Evolutionary conservation across 1,139 yeast species (phyloP), one percentile per base, ranked within the genome.

Genomic region (Pichia terricola): DNA sequence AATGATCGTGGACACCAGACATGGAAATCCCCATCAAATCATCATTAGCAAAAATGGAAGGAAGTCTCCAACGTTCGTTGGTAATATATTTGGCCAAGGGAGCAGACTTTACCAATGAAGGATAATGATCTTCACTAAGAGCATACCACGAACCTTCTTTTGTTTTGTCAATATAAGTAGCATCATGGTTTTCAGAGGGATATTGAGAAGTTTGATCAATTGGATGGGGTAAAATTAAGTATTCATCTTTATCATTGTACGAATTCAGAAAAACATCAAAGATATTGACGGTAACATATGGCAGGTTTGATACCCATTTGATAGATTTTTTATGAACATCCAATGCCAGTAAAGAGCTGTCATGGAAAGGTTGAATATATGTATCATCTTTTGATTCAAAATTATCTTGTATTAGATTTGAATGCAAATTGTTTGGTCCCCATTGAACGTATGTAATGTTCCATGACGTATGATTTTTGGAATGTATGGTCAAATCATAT

Each of bases 401-500:
- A 52, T 81, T 70, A 48, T 70, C 69, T 27, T 52, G 50, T 2
- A 64, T 77, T 47, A 89, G 68, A 57, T 83, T 91, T 37, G 71
- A 69, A 59, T 91, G 95, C 47, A 89, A 69, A 52, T 87, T 81
- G 63, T 89, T 89, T 28, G 95, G 95, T 6, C 94, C 95, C 96
- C 97, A 91, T 43, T 82, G 76, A 2, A 94, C 73, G 58, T 84
- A 89, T 0, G 94, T 81, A 10, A 91, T 88, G 58, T 88, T 85
- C 95, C 96, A 89, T 2, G 80, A 67, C 45, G 79, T 79, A 40
- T 80, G 73, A 50, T 75, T 70, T 54, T 75, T 77, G 5, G 94
- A 81, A 59, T 78, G 77, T 25, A 81, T 79, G 9, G 75, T 72
- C 28, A 81, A 64, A 43, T 73, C 75, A 57, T 77, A 81, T 5